Evolutionary conservation across 2,329 filamentous ascomycete species (phyloP), one percentile per base, ranked within the genome.

Genomic region (Calonectria leucothoes): DNA sequence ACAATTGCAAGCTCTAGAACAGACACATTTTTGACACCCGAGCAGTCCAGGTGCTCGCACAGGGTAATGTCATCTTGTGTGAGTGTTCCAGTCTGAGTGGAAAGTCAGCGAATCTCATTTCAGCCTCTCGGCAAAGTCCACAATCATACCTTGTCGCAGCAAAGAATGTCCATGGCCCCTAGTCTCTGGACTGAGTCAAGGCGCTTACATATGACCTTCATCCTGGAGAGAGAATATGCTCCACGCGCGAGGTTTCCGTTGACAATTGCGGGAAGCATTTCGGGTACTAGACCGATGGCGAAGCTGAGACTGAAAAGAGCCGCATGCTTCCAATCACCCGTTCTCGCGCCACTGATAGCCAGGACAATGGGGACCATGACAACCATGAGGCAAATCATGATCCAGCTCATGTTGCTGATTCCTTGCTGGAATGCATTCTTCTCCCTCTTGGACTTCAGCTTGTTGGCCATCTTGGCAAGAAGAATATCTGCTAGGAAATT

Each of bases 141-240:
- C n/a, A n/a, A n/a, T 27, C 51, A 49, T 73, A 78, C 78, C 78
- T 82, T 82, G 55, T 82, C 80, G 61, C 81, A 82, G 70, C 80
- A 82, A 1, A 82, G 74, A 12, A 82, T 72, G 6, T 79, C 77
- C 79, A 82, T 82, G 33, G 81, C 80, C 15, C 80, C 81, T 1
- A 82, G 66, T 42, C 81, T 81, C 67, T 82, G 80, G 12, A 82
- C 79, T 12, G 79, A 80, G 71, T 82, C 78, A 37, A 81, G 81
- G 70, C 86, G 77, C 72, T 80, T 80, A 61, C 83, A 82, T 66
- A 87, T 80, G 42, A 82, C 81, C 77, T 83, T 82, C 78, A 84
- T 83, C 73, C 79, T 80, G 55, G 80, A 81, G 1, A 82, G 48
- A 11, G 33, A 37, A 35, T 67, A 55, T 20, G 65, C 65, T 6